phyloP scores from a whole-genome alignment of 257 asterid genomes.

The Solanum medicagineum region DNA sequence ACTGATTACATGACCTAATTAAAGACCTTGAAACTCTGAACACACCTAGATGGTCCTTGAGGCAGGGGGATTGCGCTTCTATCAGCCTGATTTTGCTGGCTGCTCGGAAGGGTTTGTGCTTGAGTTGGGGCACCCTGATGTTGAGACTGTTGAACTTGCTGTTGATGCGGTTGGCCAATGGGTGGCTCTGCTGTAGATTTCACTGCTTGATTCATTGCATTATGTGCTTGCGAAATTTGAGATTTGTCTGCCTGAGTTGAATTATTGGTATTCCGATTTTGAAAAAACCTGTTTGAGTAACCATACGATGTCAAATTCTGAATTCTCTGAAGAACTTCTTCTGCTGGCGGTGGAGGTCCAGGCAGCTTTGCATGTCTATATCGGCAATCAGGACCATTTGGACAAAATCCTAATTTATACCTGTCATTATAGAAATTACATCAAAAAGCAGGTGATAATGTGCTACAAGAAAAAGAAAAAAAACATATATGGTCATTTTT shows the following conservation, averaged over 20 bases:
- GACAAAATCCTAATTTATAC: conserved; percentile 97
- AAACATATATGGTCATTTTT: background rate
- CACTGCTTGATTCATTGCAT: conserved; percentile 34
- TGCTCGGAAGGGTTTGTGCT: conserved; percentile 37
- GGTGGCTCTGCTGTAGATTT: conserved; percentile 34
- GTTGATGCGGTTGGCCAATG: conserved; percentile 27
- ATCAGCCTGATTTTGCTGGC: conserved; percentile 62
- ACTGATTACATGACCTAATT: conserved; percentile 44
- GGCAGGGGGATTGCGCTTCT: conserved; percentile 70
- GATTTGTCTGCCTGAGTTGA: conserved; percentile 55
- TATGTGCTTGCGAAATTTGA: conserved; percentile 40
- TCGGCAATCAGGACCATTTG: conserved; percentile 95
- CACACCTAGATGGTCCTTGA: conserved; percentile 99
- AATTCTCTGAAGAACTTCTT: conserved; percentile 89
- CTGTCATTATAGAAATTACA: conserved; percentile 21
- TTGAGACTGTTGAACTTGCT: conserved; percentile 45
- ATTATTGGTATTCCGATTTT: conserved; percentile 49
- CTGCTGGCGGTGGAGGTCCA: conserved; percentile 94
- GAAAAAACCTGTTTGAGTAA: conserved; percentile 52
- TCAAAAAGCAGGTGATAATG: background rate
- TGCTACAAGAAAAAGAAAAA: background rate
- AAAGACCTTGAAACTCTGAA: conserved; percentile 66
- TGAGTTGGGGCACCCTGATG: conserved; percentile 23
- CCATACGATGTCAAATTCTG: conserved; percentile 69
- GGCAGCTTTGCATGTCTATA: conserved; percentile 94